Base-by-base conservation (phyloP, 768 basidiomycete genomes). In the Mycena galopus region DNA sequence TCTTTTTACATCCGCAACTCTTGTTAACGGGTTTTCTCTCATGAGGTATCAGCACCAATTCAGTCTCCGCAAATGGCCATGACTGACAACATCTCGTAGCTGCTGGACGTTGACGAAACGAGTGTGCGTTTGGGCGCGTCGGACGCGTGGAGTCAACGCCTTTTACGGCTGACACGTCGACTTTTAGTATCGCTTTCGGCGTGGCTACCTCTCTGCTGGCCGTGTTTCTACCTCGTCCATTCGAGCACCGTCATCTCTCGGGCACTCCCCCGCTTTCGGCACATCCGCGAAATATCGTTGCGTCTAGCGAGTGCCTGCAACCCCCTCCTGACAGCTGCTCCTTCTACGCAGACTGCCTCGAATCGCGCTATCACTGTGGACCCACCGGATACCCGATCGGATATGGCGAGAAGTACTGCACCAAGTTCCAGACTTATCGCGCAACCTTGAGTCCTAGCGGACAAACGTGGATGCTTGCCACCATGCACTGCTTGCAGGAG, bases 401-500 rank as follows among this genome's bases (percentile, higher is more conserved):
- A 14, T 85, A 84, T 53, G 87, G 87, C 33, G 73, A 82, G 55
- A 71, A 81, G 21, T 86, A 75, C 71, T 88, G 87, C 78, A 65
- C 77, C 42, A 84, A 81, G 19, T 88, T 88, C 77, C 76, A 76
- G 16, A 73, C 76, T 25, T 61, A 81, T 14, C 79, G 80, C 16
- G 59, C 39, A 21, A 27, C 75, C 51, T 78, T 88, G 14, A 81
- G 81, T 30, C 19, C 77, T 0, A 55, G 37, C 6, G 87, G 87
- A 0, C 81, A 85, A 66, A 77, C 72, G 44, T 88, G 87, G 87
- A 83, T 88, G 81, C 39, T 84, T 39, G 76, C 80, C 37, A 85
- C 84, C 19, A 86, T 88, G 86, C 82, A 82, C 59, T 88, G 87
- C 66, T 81, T 88, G 10, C 87, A 88, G 69, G 72, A 69, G 0